Conservation (phyloP, 805 yeast genomes). For the Ogataea nitratoaversa region DNA sequence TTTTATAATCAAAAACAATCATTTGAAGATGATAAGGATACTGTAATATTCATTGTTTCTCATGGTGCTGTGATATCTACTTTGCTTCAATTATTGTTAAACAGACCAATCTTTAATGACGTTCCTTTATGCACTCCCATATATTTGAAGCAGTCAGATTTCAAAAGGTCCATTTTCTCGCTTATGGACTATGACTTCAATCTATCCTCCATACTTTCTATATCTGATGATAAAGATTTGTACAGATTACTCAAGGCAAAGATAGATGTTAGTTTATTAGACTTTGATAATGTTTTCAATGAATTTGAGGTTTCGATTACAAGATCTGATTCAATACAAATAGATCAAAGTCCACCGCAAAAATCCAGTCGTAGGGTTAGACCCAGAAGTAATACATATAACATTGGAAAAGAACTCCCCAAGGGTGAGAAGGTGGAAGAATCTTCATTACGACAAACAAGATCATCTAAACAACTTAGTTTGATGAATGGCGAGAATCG, state of each 20-base stretch:
- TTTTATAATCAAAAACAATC: constrained; percentile 24
- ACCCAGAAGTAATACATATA: constrained; percentile 29
- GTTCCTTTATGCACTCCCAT: constrained; percentile 36
- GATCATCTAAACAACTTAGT: constrained; percentile 27
- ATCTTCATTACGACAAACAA: constrained; percentile 20
- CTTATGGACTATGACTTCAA: constrained; percentile 33
- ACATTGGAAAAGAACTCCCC: constrained; percentile 13
- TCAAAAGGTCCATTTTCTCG: constrained; percentile 22
- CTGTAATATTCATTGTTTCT: constrained; percentile 33
- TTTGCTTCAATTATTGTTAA: constrained; percentile 34
- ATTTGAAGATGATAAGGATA: constrained; percentile 27
- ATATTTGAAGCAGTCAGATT: constrained; percentile 26
- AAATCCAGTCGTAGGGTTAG: constrained; percentile 6
- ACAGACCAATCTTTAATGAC: constrained; percentile 36
- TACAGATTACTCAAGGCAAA: constrained; percentile 20
- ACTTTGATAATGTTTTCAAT: constrained; percentile 22
- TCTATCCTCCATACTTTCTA: constrained; percentile 23
- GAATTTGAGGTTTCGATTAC: constrained; percentile 14
- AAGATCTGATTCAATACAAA: not conserved
- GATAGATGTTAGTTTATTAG: constrained; percentile 25
- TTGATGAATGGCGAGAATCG: constrained; percentile 19
- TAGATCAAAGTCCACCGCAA: constrained; percentile 2
- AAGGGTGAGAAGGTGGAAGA: constrained; percentile 8
- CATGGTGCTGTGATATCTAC: constrained; percentile 43
- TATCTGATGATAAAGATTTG: constrained; percentile 24